phyloP scores from a whole-genome alignment of 2,329 filamentous ascomycete genomes.

The Reticulascus tulasneorum region DNA sequence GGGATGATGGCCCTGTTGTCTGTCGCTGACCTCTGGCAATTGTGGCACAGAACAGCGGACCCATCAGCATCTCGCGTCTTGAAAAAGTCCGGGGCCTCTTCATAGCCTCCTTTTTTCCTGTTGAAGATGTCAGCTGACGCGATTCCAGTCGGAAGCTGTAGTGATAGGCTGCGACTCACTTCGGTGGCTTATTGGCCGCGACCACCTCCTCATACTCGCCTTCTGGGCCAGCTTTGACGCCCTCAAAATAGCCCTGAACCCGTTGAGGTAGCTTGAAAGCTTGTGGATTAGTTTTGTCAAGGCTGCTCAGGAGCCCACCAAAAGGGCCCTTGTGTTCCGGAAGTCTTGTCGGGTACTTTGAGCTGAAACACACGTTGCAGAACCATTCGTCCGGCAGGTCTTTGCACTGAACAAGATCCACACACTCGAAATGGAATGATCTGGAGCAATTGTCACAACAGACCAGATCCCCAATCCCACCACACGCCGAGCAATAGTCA shows the following conservation, averaged over 20 bases:
- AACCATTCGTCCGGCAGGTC: constrained; percentile 75
- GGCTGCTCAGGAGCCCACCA: constrained; percentile 56
- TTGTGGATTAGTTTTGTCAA: constrained; percentile 66
- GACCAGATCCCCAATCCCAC: constrained; percentile 76
- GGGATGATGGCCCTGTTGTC: constrained; percentile 71
- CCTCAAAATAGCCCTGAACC: constrained; percentile 74
- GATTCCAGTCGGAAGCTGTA: constrained; percentile 1
- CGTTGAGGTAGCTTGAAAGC: constrained; percentile 69
- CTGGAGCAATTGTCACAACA: constrained; percentile 91
- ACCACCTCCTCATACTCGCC: constrained; percentile 74
- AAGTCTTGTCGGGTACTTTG: constrained; percentile 42
- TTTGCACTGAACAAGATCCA: constrained; percentile 72
- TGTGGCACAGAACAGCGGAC: constrained; percentile 71
- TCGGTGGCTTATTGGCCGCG: constrained; percentile 53
- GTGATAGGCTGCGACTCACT: constrained; percentile 46
- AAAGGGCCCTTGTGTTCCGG: constrained; percentile 52
- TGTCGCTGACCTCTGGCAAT: constrained; percentile 64
- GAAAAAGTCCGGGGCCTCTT: constrained; percentile 63
- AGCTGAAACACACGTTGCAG: constrained; percentile 67
- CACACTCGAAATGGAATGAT: constrained; percentile 86
- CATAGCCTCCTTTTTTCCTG: constrained; percentile 52
- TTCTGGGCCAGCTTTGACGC: constrained; percentile 70
- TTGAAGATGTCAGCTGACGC: constrained; percentile 24
- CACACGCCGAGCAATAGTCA: constrained; percentile 85
- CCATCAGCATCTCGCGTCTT: constrained; percentile 68